Percentiles rank a stretch among this genome's conserved stretches.
Evolutionary conservation across 306 rosid species (phyloP).

Genomic region (Hippophae tibetana): DNA sequence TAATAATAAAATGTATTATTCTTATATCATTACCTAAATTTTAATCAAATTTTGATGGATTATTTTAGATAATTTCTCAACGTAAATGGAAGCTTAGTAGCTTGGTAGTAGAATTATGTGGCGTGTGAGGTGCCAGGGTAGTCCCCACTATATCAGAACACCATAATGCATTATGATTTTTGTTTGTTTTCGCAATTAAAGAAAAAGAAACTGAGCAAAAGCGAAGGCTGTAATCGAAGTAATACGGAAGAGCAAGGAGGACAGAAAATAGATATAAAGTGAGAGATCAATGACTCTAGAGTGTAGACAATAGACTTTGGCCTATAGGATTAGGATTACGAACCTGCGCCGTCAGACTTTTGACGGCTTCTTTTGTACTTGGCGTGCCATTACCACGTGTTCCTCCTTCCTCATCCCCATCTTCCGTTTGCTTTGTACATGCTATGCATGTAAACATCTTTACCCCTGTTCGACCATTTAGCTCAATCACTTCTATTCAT

Average conservation of each 20-base stretch:
- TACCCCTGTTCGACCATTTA: constrained; percentile 23
- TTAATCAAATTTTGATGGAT: not conserved
- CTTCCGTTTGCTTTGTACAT: constrained; percentile 53
- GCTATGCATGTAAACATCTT: constrained; percentile 93
- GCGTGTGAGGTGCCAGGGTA: constrained; percentile 34
- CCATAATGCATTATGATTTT: constrained; percentile 26
- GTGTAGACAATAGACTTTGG: not conserved
- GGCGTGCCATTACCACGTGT: constrained; percentile 87
- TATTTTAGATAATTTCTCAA: no score
- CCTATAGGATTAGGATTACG: constrained; percentile 20
- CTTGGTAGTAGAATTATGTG: not conserved
- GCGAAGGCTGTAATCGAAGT: constrained; percentile 36
- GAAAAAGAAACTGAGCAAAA: constrained; percentile 43
- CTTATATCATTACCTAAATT: not conserved
- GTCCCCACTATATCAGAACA: constrained; percentile 39
- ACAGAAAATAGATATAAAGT: no score
- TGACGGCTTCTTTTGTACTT: constrained; percentile 90
- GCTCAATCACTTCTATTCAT: constrained; percentile 1
- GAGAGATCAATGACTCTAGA: not conserved
- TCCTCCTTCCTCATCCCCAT: constrained; percentile 35
- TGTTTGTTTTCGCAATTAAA: constrained; percentile 32
- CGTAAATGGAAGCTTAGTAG: not conserved
- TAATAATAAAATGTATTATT: not conserved
- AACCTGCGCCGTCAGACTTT: constrained; percentile 92
- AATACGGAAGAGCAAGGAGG: not conserved